Conservation (phyloP, 2,329 filamentous ascomycete genomes). For the Aspergillus pseudoviridinutans region DNA sequence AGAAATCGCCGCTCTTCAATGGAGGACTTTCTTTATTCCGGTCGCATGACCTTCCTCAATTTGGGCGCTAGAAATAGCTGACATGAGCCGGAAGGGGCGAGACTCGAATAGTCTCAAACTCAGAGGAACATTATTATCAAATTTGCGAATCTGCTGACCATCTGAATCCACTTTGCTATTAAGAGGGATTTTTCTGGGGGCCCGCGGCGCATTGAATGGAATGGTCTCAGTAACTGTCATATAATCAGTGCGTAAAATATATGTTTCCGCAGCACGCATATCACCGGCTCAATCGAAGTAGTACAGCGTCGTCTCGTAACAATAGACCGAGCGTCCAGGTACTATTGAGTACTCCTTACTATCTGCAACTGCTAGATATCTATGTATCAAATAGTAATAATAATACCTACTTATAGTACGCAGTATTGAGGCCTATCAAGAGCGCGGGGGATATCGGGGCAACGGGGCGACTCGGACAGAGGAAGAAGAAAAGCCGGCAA, state of each 20-base stretch:
- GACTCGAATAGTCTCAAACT: constrained; percentile 3
- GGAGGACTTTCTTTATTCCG: constrained; percentile 1
- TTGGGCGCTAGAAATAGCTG: not conserved
- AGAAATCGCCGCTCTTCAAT: not conserved
- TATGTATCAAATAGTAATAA: too few species aligned
- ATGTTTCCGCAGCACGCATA: not conserved
- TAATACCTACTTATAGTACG: too few species aligned
- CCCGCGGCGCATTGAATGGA: too few species aligned
- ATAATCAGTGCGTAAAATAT: not conserved
- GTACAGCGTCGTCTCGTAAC: not conserved
- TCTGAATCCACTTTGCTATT: constrained; percentile 11
- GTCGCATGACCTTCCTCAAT: not conserved
- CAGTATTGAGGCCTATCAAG: not conserved
- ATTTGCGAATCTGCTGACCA: constrained; percentile 21
- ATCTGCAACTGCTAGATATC: too few species aligned
- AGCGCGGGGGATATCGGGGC: constrained; percentile 19
- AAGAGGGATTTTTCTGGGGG: not conserved
- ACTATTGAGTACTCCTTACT: too few species aligned
- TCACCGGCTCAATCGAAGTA: not conserved
- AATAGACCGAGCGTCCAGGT: not conserved
- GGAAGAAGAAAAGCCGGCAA: constrained; percentile 16
- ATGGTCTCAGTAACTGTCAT: not conserved
- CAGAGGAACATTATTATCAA: constrained; percentile 3
- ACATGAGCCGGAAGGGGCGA: not conserved
- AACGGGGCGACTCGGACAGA: constrained; percentile 13